Conservation (phyloP, 2,329 filamentous ascomycete species). For the Colletotrichum sp. region DNA sequence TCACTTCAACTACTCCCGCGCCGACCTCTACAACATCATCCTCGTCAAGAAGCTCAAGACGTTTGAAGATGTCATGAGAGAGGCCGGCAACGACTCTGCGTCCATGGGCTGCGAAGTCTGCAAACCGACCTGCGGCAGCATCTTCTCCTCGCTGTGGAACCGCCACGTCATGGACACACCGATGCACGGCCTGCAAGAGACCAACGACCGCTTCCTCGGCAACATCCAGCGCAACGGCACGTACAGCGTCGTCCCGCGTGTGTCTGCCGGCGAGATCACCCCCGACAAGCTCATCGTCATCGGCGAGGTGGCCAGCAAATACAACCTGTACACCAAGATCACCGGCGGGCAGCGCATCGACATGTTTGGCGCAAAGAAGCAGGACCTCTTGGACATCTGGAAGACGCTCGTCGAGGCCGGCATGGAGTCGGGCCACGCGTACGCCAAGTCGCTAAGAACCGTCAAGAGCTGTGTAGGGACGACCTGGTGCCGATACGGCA, state of each 20-base stretch:
- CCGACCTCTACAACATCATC: slow-evolving; percentile 89
- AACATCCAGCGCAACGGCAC: slow-evolving; percentile 94
- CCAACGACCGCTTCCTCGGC: slow-evolving; percentile 85
- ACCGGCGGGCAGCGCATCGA: slow-evolving; percentile 92
- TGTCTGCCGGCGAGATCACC: slow-evolving; percentile 86
- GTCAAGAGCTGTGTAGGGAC: slow-evolving; percentile 93
- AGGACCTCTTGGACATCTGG: slow-evolving; percentile 86
- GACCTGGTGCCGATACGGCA: slow-evolving; percentile 88
- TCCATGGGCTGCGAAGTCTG: slow-evolving; percentile 87
- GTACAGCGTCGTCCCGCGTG: slow-evolving; percentile 84
- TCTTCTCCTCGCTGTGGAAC: slow-evolving; percentile 84
- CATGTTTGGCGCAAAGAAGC: slow-evolving; percentile 89
- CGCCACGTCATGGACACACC: slow-evolving; percentile 77
- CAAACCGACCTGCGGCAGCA: slow-evolving; percentile 82
- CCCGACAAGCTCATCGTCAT: slow-evolving; percentile 85
- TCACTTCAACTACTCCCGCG: slow-evolving; percentile 83
- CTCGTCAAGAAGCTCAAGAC: slow-evolving; percentile 79
- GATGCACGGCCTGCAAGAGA: slow-evolving; percentile 81
- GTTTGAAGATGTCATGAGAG: slow-evolving; percentile 78
- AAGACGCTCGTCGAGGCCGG: slow-evolving; percentile 79
- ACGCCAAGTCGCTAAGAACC: slow-evolving; percentile 86
- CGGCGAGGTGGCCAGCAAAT: slow-evolving; percentile 84
- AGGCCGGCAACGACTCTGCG: slow-evolving; percentile 72
- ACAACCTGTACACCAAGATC: slow-evolving; percentile 87
- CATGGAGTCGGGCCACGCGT: slow-evolving; percentile 90